A percentile compares a stretch with the other conserved stretches of the same genome.
Conservation (phyloP, 805 yeast genomes). For the Sugiyamaella smithiae region DNA sequence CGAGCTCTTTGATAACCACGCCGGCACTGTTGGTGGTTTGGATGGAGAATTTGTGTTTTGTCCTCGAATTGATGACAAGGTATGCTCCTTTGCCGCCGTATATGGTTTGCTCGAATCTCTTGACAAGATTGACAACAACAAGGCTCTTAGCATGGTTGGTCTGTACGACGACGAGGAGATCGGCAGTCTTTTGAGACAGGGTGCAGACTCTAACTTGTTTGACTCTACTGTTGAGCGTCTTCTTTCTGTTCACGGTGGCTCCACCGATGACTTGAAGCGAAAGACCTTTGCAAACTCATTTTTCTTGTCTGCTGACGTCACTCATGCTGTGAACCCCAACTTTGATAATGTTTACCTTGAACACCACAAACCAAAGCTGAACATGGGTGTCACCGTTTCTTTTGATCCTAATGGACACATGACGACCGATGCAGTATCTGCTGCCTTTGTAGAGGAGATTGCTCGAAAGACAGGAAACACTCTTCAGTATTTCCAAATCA, state of each 20-base stretch:
- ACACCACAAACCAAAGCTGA: constrained; percentile 76
- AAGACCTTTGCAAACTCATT: constrained; percentile 66
- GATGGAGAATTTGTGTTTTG: constrained; percentile 69
- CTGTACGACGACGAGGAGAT: constrained; percentile 79
- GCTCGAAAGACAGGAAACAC: constrained; percentile 63
- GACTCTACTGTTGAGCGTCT: constrained; percentile 61
- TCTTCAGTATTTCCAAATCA: constrained; percentile 77
- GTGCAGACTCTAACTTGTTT: constrained; percentile 72
- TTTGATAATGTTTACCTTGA: constrained; percentile 57
- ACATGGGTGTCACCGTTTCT: constrained; percentile 67
- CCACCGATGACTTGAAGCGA: constrained; percentile 34
- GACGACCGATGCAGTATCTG: constrained; percentile 77
- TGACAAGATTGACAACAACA: constrained; percentile 31
- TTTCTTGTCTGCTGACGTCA: constrained; percentile 80
- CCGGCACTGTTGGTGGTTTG: constrained; percentile 71
- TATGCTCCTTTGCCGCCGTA: constrained; percentile 73
- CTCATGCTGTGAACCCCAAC: constrained; percentile 79
- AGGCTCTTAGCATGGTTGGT: constrained; percentile 50
- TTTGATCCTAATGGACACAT: constrained; percentile 78
- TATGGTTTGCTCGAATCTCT: constrained; percentile 48
- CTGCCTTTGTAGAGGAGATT: constrained; percentile 65
- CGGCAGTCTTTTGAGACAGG: constrained; percentile 73
- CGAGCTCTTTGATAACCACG: constrained; percentile 76
- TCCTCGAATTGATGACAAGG: constrained; percentile 80
- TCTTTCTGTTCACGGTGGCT: constrained; percentile 28